Evolutionary conservation across 1,284 basidiomycete species (phyloP).

Genomic region (Wolfiporia cocos): DNA sequence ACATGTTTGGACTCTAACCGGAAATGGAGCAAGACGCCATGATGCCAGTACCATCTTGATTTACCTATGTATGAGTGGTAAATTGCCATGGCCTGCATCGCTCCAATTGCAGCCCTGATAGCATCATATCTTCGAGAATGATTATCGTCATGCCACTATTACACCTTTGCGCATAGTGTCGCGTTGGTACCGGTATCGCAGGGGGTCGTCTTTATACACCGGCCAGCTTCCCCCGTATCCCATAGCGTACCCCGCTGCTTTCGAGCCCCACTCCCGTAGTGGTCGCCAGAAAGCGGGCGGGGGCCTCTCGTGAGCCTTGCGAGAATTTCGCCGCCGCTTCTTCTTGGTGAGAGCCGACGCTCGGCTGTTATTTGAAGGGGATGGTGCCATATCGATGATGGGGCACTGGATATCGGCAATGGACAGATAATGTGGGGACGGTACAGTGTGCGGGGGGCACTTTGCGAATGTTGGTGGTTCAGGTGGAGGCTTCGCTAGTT

Average conservation of each 20-base stretch:
- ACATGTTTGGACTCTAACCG: no score
- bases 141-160: constrained; percentile 3
- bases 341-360: constrained; percentile 4
- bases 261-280: constrained; percentile 21
- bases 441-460: constrained; percentile 9
- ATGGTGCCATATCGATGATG: constrained; percentile 6
- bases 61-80: no score
- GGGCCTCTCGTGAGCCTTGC: constrained; percentile 11
- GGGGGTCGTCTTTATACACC: constrained; percentile 11
- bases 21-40: no score
- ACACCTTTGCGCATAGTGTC: constrained; percentile 26
- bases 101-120: no score
- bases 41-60: no score
- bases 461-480: constrained; percentile 3
- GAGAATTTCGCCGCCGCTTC: constrained; percentile 11
- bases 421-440: constrained; percentile 18
- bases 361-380: not conserved
- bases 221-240: constrained; percentile 29
- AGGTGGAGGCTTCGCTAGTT: constrained; percentile 10
- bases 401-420: constrained; percentile 13
- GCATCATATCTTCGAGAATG: no score
- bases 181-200: constrained; percentile 19
- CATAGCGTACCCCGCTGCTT: constrained; percentile 27
- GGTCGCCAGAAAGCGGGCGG: constrained; percentile 28
- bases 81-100: no score